Evolutionary conservation across 441 rosid species (phyloP).

Genomic region (Gossypium trilobum): DNA sequence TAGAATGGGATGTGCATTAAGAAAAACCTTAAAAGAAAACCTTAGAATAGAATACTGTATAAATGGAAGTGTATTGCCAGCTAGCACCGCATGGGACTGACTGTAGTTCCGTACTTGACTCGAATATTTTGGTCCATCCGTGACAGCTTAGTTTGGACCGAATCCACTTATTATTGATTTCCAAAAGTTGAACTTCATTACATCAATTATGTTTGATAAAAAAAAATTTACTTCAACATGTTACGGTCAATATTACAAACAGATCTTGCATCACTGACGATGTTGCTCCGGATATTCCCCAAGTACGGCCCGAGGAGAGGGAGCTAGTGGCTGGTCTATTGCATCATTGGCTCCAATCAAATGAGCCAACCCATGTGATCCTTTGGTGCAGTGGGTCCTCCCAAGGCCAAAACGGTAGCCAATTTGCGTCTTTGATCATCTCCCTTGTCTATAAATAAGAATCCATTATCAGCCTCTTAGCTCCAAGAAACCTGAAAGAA

Average conservation of each 20-base stretch:
- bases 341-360: neutral
- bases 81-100: too few relatives aligned
- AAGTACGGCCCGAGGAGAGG: neutral
- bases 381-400: slow-evolving; percentile 9
- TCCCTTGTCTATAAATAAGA: neutral
- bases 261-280: neutral
- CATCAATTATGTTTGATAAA: too few relatives aligned
- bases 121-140: too few relatives aligned
- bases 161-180: neutral
- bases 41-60: too few relatives aligned
- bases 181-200: neutral
- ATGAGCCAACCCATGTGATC: slow-evolving; percentile 21
- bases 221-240: neutral
- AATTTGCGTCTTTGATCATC: neutral
- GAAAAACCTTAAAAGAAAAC: too few relatives aligned
- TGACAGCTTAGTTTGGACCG: neutral
- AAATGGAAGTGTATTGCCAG: too few relatives aligned
- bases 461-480: neutral
- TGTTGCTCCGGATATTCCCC: neutral
- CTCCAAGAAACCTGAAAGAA: neutral
- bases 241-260: neutral
- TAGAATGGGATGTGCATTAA: too few relatives aligned
- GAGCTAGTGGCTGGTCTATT: neutral
- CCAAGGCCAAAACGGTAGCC: neutral
- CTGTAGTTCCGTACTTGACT: too few relatives aligned